Evolutionary conservation across 1,284 basidiomycete genomes (phyloP), one percentile per base, ranked within the genome.

Genomic region (Tilletia caries): DNA sequence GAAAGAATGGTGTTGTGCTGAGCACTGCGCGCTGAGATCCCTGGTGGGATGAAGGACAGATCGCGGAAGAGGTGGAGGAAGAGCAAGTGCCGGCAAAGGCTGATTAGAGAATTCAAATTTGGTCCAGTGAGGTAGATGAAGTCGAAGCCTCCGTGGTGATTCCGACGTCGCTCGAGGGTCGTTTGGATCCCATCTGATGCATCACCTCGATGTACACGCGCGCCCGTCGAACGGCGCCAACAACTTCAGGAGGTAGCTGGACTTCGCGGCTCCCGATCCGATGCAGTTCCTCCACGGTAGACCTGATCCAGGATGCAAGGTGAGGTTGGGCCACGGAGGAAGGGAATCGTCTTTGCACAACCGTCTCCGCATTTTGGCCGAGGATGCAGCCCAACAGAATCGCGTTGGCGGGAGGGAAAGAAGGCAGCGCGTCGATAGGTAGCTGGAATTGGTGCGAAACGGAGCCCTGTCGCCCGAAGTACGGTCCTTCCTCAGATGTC

Each of bases 201-300:
- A 33, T 20, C 18, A 62, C 20, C 32, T 62, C 70, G 58, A 66
- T 43, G 41, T 54, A 72, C 25, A 69, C 58, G 18, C 70, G 62
- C 20, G 70, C 70, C 3, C 70, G 65, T 23, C 70, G 62, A 10
- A 72, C 50, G 33, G 65, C 64, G 18, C 46, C 58, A n/a, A 67
- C 64, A 20, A 69, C 65, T 27, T 72, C 70, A 25, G 32, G 32
- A n/a, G 70, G 68, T 32, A 72, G 60, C 64, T 72, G 68, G 25
- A 67, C 68, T 33, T 72, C 70, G 3, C 70, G 50, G 12, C 50
- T 43, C 13, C 68, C 68, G 5, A 66, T 60, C 32, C 52, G 43
- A 12, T 23, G 43, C 33, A 72, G 64, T 25, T 67, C 66, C 29
- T 54, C 52, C 12, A 72, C 65, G 60, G 70, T 33, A 5, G 8